Base-by-base conservation (phyloP, 2,329 filamentous ascomycete genomes). In the Verticillium tricorpus region DNA sequence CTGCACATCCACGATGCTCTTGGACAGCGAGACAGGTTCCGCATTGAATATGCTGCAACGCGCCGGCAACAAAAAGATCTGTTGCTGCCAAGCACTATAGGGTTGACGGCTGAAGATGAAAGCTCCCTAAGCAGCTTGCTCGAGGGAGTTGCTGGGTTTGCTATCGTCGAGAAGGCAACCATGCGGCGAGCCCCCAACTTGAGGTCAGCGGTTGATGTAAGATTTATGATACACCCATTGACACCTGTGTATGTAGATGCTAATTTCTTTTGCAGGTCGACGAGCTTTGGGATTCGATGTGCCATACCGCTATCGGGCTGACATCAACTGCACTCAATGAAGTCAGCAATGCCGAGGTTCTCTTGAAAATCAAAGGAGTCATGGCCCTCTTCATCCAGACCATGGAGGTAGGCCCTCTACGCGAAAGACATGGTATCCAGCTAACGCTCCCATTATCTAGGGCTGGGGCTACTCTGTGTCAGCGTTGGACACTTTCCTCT, bases 241-340 rank as follows among this genome's bases (percentile, higher is more conserved):
- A 65, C 64, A 4, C 6, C 35, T 45, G 2, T 14, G 5, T 22
- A 22, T n/a, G 34, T 15, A 32, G 37, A 5, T 59, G 57, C 58
- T 64, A 57, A 65, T 32, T 2, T 3, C n/a, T 32, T 14, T n/a
- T 28, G 28, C 64, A 93, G 90, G 88, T 97, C n/a, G 95, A 99
- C 71, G 95, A 98, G 75, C 80, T 99, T 2, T 99, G 95, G 95
- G 94, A 98, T 70, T 97, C 93, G 0, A 95, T 98, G 91, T 98
- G 94, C 71, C 91, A 93, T 70, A 88, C 89, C 55, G 89, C 92
- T 0, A 92, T 98, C 67, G 85, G 83, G 9, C 80, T 98, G 57
- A 96, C 96, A 65, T 88, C 89, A 1, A 91, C 89, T 67, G 89
- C 92, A 0, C 79, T 99, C 5, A 84, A 85, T 58, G 86, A 88